These are phyloP conservation scores for Oemleria cerasiformis DNA, from an alignment of 306 rosid species.

Conservation along the genomic window DNA sequence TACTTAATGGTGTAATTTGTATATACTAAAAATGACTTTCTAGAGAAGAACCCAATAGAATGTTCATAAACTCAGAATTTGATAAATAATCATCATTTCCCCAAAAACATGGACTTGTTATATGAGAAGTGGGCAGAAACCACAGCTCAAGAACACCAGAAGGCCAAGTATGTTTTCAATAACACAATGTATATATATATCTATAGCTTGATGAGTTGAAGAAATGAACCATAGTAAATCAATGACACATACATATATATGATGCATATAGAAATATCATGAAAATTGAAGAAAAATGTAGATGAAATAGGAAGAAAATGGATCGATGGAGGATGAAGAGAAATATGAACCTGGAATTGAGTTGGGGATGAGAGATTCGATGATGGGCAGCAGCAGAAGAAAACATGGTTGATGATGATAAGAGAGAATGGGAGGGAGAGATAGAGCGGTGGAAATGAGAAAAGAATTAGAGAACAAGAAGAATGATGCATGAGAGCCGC, in stretches of 20 bases:
- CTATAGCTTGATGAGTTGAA: neutral
- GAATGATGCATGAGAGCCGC: neutral
- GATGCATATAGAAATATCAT: neutral
- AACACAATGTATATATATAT: neutral
- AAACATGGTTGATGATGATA: neutral
- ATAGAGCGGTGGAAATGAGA: neutral
- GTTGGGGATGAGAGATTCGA: neutral
- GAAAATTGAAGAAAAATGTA: neutral
- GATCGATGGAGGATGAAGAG: neutral
- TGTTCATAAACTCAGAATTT: neutral
- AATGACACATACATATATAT: neutral
- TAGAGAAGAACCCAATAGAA: too few relatives aligned
- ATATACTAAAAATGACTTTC: neutral
- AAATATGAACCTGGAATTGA: conserved; percentile 11
- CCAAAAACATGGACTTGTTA: neutral
- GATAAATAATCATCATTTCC: neutral
- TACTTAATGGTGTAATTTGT: too few relatives aligned
- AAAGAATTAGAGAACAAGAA: neutral
- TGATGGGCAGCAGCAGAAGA: neutral
- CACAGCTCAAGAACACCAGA: neutral
- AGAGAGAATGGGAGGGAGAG: neutral
- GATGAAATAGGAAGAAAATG: neutral
- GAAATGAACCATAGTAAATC: neutral
- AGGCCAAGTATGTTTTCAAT: neutral
- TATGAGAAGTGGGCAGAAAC: neutral